These are phyloP conservation scores for Nitzschia palea DNA, from an alignment of 108 stramenopile genomes.

Conservation along the genomic window DNA sequence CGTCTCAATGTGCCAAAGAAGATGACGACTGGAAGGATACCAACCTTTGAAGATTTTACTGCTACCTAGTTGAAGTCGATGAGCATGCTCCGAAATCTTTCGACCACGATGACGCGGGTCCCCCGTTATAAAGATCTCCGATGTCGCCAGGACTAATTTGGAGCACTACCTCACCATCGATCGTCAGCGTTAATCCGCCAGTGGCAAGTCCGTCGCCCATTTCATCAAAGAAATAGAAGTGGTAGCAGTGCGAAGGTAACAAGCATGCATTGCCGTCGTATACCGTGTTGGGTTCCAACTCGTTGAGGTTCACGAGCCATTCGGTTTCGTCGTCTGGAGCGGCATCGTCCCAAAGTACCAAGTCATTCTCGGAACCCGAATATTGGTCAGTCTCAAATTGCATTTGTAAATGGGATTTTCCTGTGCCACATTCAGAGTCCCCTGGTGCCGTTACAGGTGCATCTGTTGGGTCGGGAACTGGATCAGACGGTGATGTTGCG, in stretches of 20 bases:
- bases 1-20: no score
- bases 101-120: neutral
- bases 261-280: constrained; percentile 2
- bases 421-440: neutral
- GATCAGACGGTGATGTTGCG: neutral
- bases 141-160: neutral
- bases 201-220: neutral
- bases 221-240: constrained; percentile 7
- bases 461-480: neutral
- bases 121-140: neutral
- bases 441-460: neutral
- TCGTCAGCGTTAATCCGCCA: neutral
- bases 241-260: neutral
- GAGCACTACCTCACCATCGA: neutral
- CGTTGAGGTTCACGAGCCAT: neutral
- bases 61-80: neutral
- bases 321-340: constrained; percentile 1
- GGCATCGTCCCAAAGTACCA: neutral
- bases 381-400: neutral
- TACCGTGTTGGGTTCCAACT: neutral
- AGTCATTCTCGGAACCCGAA: neutral
- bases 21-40: no score
- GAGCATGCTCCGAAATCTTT: constrained; percentile 1
- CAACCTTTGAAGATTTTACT: no score
- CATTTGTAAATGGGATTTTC: neutral